Base-by-base conservation (phyloP, 139 green algal species). In the Closterium sp. region DNA sequence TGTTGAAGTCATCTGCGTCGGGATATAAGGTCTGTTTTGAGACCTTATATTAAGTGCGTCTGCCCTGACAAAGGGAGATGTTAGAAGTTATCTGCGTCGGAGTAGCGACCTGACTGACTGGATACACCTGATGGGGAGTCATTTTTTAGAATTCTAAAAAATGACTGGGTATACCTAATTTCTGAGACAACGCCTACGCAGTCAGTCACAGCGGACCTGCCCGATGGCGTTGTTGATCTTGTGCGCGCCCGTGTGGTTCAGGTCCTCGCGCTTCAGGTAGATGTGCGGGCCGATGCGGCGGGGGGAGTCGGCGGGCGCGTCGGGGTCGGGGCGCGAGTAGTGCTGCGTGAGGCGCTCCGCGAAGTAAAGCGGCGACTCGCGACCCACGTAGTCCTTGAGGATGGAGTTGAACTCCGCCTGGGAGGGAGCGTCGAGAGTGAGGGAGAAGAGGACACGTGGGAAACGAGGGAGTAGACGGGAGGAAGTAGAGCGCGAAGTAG, bases 161-260 rank as follows among this genome's bases (percentile, higher is more conserved):
- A n/a, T n/a, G n/a, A n/a, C n/a, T n/a, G n/a, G n/a, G n/a, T n/a
- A n/a, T n/a, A n/a, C n/a, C n/a, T n/a, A n/a, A n/a, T n/a, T n/a
- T n/a, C n/a, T n/a, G n/a, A n/a, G n/a, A n/a, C n/a, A n/a, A n/a
- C n/a, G n/a, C n/a, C n/a, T n/a, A n/a, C n/a, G n/a, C n/a, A n/a
- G n/a, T n/a, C n/a, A n/a, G n/a, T 83, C 95, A 10, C 64, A 16
- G 12, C 64, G 8, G 3, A 84, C 69, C 69, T 99, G 98, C 0
- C 98, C 98, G 10, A 99, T 94, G 1, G 97, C 98, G 95, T 99
- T 99, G 96, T 99, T 99, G 95, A 99, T 99, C 95, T 99, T 99
- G 94, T 99, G 98, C 1, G 98, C 98, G 32, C 98, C 98, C 0
- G 98, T 99, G 96, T 99, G 98, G 94, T 99, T 99, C 30, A 99